Conservation (phyloP, 495 filamentous ascomycete genomes). For the Pseudoneurospora amorphoporcata region DNA sequence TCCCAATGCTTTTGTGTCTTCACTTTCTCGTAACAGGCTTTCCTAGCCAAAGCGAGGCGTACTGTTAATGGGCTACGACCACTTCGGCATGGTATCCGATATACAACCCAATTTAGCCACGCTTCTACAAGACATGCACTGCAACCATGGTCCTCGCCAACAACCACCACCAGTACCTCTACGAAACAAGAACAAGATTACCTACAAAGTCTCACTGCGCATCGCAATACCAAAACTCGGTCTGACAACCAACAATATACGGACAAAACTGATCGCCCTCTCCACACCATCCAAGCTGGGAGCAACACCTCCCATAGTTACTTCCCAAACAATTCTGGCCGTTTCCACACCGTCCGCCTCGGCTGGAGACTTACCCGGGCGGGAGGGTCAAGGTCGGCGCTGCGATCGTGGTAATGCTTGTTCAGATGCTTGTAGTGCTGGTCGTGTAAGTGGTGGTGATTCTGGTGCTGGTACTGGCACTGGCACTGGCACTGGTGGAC, state of each 20-base stretch:
- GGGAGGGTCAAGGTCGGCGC: constrained; percentile 10
- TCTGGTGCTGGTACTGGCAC: neutral
- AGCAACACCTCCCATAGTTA: constrained; percentile 23
- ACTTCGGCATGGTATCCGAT: too few species aligned
- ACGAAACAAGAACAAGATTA: neutral
- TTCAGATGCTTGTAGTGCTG: neutral
- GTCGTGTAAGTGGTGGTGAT: neutral
- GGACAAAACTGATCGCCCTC: constrained; percentile 38
- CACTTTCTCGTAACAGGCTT: too few species aligned
- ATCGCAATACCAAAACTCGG: constrained; percentile 24
- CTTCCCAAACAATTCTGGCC: constrained; percentile 18
- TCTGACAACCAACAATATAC: constrained; percentile 22
- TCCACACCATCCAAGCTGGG: constrained; percentile 30
- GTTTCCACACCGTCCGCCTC: constrained; percentile 21
- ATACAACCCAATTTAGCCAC: neutral
- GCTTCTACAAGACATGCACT: neutral
- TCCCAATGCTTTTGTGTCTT: too few species aligned
- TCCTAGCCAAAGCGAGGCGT: too few species aligned
- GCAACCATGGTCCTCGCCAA: neutral
- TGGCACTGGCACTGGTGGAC: too few species aligned
- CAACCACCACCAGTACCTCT: neutral
- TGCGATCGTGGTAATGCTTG: neutral
- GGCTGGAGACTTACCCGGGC: constrained; percentile 12
- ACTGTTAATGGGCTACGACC: too few species aligned
- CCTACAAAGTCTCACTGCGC: neutral